Conservation (phyloP, 768 basidiomycete genomes). For the Termitomyces sp. region DNA sequence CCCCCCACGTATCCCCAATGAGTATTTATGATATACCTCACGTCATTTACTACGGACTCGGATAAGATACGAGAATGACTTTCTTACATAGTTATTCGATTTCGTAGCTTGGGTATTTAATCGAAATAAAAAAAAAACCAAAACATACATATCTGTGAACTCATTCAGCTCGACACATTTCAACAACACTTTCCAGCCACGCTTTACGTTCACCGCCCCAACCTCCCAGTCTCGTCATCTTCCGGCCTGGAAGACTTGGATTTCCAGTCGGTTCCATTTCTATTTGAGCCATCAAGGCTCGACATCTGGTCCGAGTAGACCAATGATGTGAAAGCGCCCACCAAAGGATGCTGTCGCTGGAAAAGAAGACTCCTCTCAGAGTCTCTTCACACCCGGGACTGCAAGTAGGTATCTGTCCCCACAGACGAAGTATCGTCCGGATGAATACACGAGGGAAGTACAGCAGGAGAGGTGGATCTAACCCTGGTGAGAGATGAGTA, state of each 20-base stretch:
- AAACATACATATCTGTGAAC: background rate
- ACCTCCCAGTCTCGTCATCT: slow-evolving; percentile 47
- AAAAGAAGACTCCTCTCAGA: slow-evolving; percentile 36
- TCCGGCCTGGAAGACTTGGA: slow-evolving; percentile 18
- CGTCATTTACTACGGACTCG: background rate
- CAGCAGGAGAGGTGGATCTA: slow-evolving; percentile 55
- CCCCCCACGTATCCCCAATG: slow-evolving; percentile 5
- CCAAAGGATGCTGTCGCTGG: slow-evolving; percentile 42
- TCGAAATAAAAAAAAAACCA: background rate
- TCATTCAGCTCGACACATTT: slow-evolving; percentile 18
- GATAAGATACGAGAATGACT: background rate
- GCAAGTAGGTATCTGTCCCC: slow-evolving; percentile 30
- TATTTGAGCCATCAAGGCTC: slow-evolving; percentile 22
- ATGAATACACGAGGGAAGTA: slow-evolving; percentile 56
- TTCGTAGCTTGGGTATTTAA: background rate
- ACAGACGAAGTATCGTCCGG: slow-evolving; percentile 46
- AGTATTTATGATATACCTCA: background rate
- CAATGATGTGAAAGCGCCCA: slow-evolving; percentile 43
- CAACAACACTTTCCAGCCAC: slow-evolving; percentile 34
- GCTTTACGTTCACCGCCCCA: slow-evolving; percentile 35
- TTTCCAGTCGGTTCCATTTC: slow-evolving; percentile 21
- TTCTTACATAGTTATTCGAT: background rate
- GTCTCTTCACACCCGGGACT: slow-evolving; percentile 44
- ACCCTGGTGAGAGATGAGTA: slow-evolving; percentile 35
- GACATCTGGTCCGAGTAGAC: slow-evolving; percentile 18